phyloP scores from a whole-genome alignment of 192 early-diverging fungal genomes.

The Backusella parvicylindrica region DNA sequence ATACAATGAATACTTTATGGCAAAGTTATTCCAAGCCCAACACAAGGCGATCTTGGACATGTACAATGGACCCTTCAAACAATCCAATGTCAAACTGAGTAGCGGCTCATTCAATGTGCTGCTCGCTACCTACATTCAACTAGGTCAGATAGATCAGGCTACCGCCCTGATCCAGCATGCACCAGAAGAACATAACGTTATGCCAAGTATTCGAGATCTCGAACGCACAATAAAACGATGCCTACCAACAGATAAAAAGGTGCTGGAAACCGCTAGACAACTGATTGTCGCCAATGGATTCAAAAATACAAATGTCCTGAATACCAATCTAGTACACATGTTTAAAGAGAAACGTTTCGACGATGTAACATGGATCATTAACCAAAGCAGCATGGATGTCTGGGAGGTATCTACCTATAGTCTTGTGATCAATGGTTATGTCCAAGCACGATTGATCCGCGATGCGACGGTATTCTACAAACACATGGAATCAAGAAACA shows the following conservation, averaged over 20 bases:
- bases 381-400: background rate
- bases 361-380: background rate
- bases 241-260: constrained; percentile 5
- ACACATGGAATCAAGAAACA: constrained; percentile 4
- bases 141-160: constrained; percentile 17
- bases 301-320: background rate
- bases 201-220: constrained; percentile 21
- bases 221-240: constrained; percentile 22
- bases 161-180: constrained; percentile 7
- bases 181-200: background rate
- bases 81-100: constrained; percentile 1
- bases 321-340: constrained; percentile 21
- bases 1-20: constrained; percentile 34
- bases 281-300: constrained; percentile 5
- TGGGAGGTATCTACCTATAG: constrained; percentile 22
- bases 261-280: background rate
- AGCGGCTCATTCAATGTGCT: constrained; percentile 27
- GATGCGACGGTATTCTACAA: constrained; percentile 8
- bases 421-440: constrained; percentile 14
- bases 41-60: constrained; percentile 22
- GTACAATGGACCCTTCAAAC: background rate
- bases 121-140: constrained; percentile 22
- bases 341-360: constrained; percentile 12
- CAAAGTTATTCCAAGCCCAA: constrained; percentile 23
- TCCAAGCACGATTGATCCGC: constrained; percentile 2